Conservation (phyloP, 2,329 filamentous ascomycete genomes). For the Plectosphaerella sp. region DNA sequence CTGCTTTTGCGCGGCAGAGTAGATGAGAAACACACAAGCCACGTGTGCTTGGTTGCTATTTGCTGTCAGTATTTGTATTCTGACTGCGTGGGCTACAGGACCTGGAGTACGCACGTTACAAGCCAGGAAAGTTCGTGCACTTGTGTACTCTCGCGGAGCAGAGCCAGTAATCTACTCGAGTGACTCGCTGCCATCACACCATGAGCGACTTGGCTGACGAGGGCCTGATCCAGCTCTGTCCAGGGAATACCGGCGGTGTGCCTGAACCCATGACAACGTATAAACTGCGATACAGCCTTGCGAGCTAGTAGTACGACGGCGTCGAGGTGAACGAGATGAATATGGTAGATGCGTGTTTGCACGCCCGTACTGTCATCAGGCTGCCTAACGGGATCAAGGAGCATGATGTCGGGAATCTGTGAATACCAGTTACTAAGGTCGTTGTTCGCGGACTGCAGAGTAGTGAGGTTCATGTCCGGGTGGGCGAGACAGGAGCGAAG, state of each 20-base stretch:
- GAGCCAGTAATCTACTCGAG: constrained; percentile 17
- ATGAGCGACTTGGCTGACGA: constrained; percentile 12
- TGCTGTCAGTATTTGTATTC: neutral
- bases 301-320: constrained; percentile 25
- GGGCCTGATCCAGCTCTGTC: constrained; percentile 4
- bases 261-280: neutral
- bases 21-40: constrained; percentile 22
- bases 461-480: constrained; percentile 17
- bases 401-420: constrained; percentile 17
- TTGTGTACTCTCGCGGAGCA: constrained; percentile 14
- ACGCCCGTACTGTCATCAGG: constrained; percentile 8
- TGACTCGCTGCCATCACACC: constrained; percentile 19
- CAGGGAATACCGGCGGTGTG: neutral
- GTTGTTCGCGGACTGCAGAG: constrained; percentile 18
- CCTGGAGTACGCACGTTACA: constrained; percentile 18
- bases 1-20: constrained; percentile 23
- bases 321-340: constrained; percentile 25
- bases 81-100: too few species aligned
- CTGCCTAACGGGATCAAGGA: constrained; percentile 13
- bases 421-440: constrained; percentile 22
- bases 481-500: constrained; percentile 21
- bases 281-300: constrained; percentile 20
- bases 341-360: constrained; percentile 18
- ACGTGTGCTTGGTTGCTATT: constrained; percentile 24
- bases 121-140: constrained; percentile 22